phyloP scores from a whole-genome alignment of 495 filamentous ascomycete genomes.

The Aspergillus diversus region DNA sequence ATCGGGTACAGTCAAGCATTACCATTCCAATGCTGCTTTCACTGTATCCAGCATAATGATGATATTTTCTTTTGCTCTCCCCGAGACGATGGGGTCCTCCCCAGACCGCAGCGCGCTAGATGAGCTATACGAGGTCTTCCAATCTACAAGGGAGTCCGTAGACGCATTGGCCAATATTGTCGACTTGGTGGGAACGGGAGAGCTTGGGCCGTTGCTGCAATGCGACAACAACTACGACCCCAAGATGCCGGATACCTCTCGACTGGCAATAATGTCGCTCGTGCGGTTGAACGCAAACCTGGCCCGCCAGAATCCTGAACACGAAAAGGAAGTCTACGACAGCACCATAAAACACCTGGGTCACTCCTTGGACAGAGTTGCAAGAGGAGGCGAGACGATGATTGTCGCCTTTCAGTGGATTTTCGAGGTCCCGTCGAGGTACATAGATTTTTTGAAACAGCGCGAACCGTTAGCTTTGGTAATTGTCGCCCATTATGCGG shows the following conservation, averaged over 20 bases:
- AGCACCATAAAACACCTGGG: constrained; percentile 37
- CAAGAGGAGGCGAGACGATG: constrained; percentile 41
- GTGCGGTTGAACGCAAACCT: constrained; percentile 35
- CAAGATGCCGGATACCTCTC: constrained; percentile 44
- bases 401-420: constrained; percentile 52
- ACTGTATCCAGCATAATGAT: constrained; percentile 50
- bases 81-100: constrained; percentile 25
- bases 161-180: constrained; percentile 34
- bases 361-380: constrained; percentile 34
- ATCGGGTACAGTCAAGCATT: constrained; percentile 31
- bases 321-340: constrained; percentile 36
- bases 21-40: constrained; percentile 50
- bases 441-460: constrained; percentile 53
- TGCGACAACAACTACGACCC: constrained; percentile 26
- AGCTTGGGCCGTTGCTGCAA: constrained; percentile 37
- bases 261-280: constrained; percentile 37
- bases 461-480: constrained; percentile 58
- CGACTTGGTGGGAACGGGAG: constrained; percentile 39
- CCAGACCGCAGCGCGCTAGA: constrained; percentile 33
- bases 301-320: constrained; percentile 27
- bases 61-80: constrained; percentile 49
- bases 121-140: constrained; percentile 48
- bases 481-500: constrained; percentile 55
- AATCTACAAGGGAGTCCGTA: constrained; percentile 43
- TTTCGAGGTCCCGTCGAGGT: constrained; percentile 53